These are phyloP conservation scores for Curvularia verruculosa DNA, from an alignment of 2,329 filamentous ascomycete genomes.

Conservation along the genomic window DNA sequence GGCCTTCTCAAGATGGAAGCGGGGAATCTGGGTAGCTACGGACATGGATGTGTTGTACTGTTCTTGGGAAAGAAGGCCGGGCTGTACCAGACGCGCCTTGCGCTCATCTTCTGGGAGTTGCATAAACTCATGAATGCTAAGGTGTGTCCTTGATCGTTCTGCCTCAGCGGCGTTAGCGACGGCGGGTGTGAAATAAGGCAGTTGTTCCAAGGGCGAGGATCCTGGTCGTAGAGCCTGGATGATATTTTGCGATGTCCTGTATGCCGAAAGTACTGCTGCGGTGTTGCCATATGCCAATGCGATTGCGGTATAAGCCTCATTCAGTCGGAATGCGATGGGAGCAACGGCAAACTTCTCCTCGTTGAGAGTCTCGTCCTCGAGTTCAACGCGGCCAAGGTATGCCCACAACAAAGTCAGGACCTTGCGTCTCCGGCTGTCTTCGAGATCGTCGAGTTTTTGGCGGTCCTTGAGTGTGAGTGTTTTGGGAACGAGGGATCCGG, in stretches of 20 bases:
- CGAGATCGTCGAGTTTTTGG: constrained; percentile 76
- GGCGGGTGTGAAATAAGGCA: constrained; percentile 80
- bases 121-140: constrained; percentile 89
- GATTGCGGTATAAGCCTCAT: constrained; percentile 85
- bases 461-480: constrained; percentile 76
- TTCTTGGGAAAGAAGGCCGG: constrained; percentile 71
- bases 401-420: constrained; percentile 91
- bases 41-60: constrained; percentile 77
- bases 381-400: constrained; percentile 85
- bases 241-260: constrained; percentile 80
- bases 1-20: constrained; percentile 83
- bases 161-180: constrained; percentile 71
- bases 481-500: constrained; percentile 58
- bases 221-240: constrained; percentile 87
- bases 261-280: constrained; percentile 79
- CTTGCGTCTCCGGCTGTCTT: constrained; percentile 81
- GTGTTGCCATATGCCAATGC: constrained; percentile 86
- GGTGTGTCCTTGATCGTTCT: constrained; percentile 65
- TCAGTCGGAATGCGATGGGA: constrained; percentile 82
- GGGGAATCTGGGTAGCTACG: constrained; percentile 83
- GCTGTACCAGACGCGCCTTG: constrained; percentile 71
- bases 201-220: constrained; percentile 85
- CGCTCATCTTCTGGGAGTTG: constrained; percentile 76
- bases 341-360: constrained; percentile 88
- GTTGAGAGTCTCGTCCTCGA: constrained; percentile 78